Percentiles rank a stretch among this genome's conserved stretches.
These are phyloP conservation scores for Racocetra persica DNA, from an alignment of 371 early-diverging fungal genomes.

Conservation along the genomic window DNA sequence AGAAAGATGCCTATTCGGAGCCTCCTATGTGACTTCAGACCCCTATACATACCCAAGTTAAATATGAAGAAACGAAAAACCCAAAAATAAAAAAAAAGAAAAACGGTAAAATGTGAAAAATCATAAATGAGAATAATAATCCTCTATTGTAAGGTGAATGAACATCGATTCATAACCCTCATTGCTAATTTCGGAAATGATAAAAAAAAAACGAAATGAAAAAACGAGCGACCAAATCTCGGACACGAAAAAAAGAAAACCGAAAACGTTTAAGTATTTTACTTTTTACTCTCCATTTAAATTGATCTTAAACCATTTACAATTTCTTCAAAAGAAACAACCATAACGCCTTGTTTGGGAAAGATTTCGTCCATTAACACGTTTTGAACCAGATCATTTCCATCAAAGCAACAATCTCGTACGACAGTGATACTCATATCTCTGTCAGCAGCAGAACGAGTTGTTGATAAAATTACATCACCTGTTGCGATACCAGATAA, in stretches of 20 bases:
- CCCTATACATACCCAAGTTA: neutral
- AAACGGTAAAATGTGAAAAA: neutral
- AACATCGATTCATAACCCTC: neutral
- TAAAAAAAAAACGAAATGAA: neutral
- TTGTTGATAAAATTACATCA: slow-evolving; percentile 34
- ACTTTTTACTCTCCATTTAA: slow-evolving; percentile 6
- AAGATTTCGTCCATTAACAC: slow-evolving; percentile 38
- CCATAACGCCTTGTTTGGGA: slow-evolving; percentile 29
- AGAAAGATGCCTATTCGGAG: neutral
- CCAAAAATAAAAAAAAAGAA: too few species aligned
- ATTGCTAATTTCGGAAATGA: neutral
- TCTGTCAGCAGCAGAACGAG: slow-evolving; percentile 17
- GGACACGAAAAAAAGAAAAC: neutral
- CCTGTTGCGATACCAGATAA: slow-evolving; percentile 32
- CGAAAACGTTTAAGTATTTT: neutral
- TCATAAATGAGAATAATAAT: slow-evolving; percentile 4
- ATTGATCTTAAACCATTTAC: slow-evolving; percentile 11
- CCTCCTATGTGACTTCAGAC: too few species aligned
- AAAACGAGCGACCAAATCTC: neutral
- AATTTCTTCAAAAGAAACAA: slow-evolving; percentile 13
- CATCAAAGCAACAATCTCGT: slow-evolving; percentile 39
- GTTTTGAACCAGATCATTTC: slow-evolving; percentile 34
- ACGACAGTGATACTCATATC: slow-evolving; percentile 39
- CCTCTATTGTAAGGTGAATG: neutral
- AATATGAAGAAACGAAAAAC: neutral